Conservation (phyloP, 202 grass and related monocot species). For the Brachypodium distachyon region DNA sequence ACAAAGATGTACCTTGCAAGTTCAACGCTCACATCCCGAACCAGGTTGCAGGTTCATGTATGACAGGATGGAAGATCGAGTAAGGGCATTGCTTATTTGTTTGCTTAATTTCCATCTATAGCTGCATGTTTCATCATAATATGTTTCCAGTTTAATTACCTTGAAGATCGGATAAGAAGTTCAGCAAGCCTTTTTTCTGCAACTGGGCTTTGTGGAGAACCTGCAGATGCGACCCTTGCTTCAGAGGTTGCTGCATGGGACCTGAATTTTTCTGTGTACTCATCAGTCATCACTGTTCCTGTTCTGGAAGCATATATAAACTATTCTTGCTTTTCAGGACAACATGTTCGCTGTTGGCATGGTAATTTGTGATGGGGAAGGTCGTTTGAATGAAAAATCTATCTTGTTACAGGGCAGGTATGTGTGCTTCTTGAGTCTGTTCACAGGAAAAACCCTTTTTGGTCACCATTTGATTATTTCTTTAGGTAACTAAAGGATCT, state of each 20-base stretch:
- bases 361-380: constrained; percentile 90
- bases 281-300: constrained; percentile 8
- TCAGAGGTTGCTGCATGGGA: constrained; percentile 63
- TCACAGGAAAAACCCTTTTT: background rate
- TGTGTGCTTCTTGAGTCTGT: constrained; percentile 6
- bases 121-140: constrained; percentile 11
- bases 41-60: constrained; percentile 87
- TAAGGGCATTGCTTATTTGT: constrained; percentile 32
- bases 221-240: constrained; percentile 66
- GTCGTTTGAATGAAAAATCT: constrained; percentile 94
- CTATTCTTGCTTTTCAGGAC: constrained; percentile 46
- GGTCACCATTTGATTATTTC: constrained; percentile 8
- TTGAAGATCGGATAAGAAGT: constrained; percentile 61
- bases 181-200: constrained; percentile 43
- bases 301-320: constrained; percentile 14
- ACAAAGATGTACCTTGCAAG: constrained; percentile 72
- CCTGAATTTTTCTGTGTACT: background rate
- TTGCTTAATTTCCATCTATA: constrained; percentile 9
- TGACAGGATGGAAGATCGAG: constrained; percentile 78
- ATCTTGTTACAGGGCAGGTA: constrained; percentile 90
- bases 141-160: constrained; percentile 78
- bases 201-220: constrained; percentile 44
- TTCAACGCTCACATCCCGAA: constrained; percentile 59
- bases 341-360: constrained; percentile 85
- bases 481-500: background rate